These are phyloP conservation scores for Fraxinus baroniana DNA, from an alignment of 305 asterid genomes.

Conservation along the genomic window DNA sequence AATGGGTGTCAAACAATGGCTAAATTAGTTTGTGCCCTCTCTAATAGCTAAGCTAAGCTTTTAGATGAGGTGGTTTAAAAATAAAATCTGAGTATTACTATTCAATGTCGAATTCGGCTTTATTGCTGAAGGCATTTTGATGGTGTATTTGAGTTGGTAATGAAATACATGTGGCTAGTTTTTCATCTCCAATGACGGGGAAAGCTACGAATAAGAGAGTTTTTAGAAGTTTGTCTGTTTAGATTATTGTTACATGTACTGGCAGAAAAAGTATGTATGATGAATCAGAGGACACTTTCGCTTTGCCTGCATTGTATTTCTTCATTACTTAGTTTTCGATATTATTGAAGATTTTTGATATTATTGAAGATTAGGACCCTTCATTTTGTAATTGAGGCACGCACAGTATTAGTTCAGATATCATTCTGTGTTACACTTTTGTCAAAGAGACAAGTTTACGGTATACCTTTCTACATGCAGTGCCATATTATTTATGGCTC, in stretches of 20 bases:
- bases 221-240: not conserved
- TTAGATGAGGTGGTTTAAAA: not conserved
- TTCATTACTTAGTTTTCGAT: not conserved
- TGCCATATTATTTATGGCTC: constrained; percentile 75
- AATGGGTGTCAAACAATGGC: too few species aligned
- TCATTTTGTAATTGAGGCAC: not conserved
- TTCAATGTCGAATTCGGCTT: not conserved
- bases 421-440: not conserved
- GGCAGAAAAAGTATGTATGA: not conserved
- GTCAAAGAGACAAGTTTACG: not conserved
- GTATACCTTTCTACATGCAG: constrained; percentile 49
- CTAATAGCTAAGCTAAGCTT: not conserved
- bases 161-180: not conserved
- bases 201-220: not conserved
- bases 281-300: not conserved
- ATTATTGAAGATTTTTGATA: not conserved
- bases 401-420: not conserved
- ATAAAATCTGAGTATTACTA: not conserved
- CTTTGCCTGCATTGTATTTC: not conserved
- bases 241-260: not conserved
- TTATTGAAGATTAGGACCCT: not conserved
- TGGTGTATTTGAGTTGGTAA: not conserved
- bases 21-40: not conserved
- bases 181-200: not conserved
- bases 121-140: not conserved